phyloP scores from a whole-genome alignment of 192 early-diverging fungal genomes.

The Cladochytrium replicatum region DNA sequence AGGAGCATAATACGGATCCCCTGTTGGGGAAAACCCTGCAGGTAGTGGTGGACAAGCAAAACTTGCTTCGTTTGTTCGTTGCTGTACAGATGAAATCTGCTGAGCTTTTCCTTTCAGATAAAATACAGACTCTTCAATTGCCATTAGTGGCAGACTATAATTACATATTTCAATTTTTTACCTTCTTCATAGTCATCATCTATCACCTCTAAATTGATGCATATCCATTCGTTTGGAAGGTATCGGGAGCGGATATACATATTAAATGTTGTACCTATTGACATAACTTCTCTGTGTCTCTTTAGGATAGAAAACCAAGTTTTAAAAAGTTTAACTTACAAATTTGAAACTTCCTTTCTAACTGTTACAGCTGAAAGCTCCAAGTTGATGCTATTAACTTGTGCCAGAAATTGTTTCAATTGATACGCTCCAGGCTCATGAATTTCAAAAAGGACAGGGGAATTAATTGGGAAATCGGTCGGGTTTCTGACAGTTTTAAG shows the following conservation, averaged over 20 bases:
- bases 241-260: slow-evolving; percentile 32
- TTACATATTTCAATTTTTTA: slow-evolving; percentile 6
- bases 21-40: slow-evolving; percentile 30
- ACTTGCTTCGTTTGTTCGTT: slow-evolving; percentile 4
- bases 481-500: slow-evolving; percentile 17
- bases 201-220: slow-evolving; percentile 45
- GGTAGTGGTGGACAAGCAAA: slow-evolving; percentile 18
- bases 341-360: slow-evolving; percentile 17
- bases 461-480: slow-evolving; percentile 41
- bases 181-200: slow-evolving; percentile 51
- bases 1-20: slow-evolving; percentile 48
- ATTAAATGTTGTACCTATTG: slow-evolving; percentile 39
- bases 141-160: neutral
- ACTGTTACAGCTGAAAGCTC: slow-evolving; percentile 42
- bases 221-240: slow-evolving; percentile 31
- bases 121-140: slow-evolving; percentile 11
- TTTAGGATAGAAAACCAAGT: slow-evolving; percentile 4
- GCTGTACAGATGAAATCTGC: slow-evolving; percentile 1
- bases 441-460: slow-evolving; percentile 47
- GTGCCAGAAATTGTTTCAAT: slow-evolving; percentile 35
- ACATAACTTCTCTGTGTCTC: slow-evolving; percentile 9
- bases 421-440: slow-evolving; percentile 36
- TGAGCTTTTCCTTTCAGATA: slow-evolving; percentile 2
- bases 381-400: slow-evolving; percentile 37
- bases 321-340: slow-evolving; percentile 5